Conservation (phyloP, 441 rosid species). For the Hypseocharis bilobata region DNA sequence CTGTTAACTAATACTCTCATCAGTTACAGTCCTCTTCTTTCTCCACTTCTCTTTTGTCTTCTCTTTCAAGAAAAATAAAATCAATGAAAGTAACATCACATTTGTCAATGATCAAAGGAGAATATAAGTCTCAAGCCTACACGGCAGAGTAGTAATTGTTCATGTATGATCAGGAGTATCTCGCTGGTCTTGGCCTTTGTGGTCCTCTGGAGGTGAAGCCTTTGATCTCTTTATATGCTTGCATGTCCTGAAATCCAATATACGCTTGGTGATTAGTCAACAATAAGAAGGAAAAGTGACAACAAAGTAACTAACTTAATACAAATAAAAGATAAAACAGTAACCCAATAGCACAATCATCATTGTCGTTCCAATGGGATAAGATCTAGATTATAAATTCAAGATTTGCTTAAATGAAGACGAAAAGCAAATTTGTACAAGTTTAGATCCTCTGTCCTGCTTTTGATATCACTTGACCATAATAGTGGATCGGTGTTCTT, state of each 20-base stretch:
- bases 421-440: conserved; percentile 26
- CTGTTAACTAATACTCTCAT: no score
- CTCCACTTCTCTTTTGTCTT: no score
- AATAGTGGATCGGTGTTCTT: conserved; percentile 39
- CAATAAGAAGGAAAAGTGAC: neutral
- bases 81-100: no score
- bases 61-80: no score
- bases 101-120: no score
- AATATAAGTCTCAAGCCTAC: no score
- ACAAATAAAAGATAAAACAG: neutral
- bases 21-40: no score
- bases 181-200: neutral
- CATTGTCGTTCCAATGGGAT: neutral
- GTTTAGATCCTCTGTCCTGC: conserved; percentile 39
- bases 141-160: no score
- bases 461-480: conserved; percentile 49
- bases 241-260: conserved; percentile 37
- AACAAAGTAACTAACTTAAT: neutral
- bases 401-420: conserved; percentile 8
- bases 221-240: conserved; percentile 24
- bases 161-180: neutral
- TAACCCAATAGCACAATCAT: no score
- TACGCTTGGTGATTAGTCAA: neutral
- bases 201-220: conserved; percentile 18
- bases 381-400: no score